These are phyloP conservation scores for Phytophthora rubi DNA, from an alignment of 352 stramenopile species.

Conservation along the genomic window DNA sequence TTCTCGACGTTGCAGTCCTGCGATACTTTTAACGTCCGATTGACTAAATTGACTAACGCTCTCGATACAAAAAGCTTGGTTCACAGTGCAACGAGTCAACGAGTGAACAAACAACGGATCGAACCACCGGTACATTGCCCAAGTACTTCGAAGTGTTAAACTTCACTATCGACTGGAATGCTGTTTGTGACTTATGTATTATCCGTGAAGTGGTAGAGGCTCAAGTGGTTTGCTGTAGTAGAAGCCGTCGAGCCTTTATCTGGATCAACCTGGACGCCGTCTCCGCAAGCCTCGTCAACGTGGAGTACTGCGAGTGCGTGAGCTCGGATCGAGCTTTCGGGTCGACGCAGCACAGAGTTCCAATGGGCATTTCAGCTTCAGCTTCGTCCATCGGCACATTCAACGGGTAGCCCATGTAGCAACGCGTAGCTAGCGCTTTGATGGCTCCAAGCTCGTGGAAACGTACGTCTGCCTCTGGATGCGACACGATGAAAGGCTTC, in stretches of 20 bases:
- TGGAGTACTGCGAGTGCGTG: constrained; percentile 35
- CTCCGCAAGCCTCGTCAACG: constrained; percentile 19
- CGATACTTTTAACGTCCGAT: too few species aligned
- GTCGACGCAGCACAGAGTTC: constrained; percentile 37
- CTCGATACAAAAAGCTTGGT: background rate
- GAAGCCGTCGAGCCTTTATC: constrained; percentile 15
- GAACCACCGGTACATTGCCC: too few species aligned
- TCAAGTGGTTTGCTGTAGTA: background rate
- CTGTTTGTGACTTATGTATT: too few species aligned
- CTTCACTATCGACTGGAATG: too few species aligned
- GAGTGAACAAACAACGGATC: too few species aligned
- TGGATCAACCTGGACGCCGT: constrained; percentile 31
- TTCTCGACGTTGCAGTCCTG: too few species aligned
- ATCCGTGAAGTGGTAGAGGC: too few species aligned
- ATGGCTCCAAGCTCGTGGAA: constrained; percentile 28
- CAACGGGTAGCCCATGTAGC: constrained; percentile 32
- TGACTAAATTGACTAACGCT: too few species aligned
- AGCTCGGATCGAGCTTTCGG: constrained; percentile 24
- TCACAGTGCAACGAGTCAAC: background rate
- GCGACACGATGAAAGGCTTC: constrained; percentile 31
- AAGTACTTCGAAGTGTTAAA: too few species aligned
- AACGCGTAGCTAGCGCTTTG: constrained; percentile 6
- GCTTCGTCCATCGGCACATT: constrained; percentile 1
- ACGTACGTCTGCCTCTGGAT: constrained; percentile 40
- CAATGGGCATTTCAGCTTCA: constrained; percentile 24